phyloP scores from a whole-genome alignment of 495 filamentous ascomycete species.

The Aspergillus coremiiformis region DNA sequence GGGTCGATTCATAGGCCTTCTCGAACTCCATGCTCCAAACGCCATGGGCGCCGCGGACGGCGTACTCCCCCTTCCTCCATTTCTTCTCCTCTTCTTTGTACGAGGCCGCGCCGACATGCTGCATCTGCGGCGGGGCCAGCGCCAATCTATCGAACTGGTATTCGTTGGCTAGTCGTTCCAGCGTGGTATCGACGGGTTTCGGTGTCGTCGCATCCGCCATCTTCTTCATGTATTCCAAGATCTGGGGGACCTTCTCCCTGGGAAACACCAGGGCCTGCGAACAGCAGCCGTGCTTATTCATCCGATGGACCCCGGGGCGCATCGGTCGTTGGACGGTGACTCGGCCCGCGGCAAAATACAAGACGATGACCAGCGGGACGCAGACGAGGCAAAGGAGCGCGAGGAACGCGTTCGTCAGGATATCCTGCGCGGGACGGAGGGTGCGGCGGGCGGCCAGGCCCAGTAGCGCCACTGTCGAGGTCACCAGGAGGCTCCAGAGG shows the following conservation, averaged over 20 bases:
- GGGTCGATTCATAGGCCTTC: slow-evolving; percentile 9
- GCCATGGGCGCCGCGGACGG: slow-evolving; percentile 20
- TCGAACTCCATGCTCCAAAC: slow-evolving; percentile 29
- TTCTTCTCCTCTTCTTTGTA: slow-evolving; percentile 18
- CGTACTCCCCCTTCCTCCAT: slow-evolving; percentile 12
- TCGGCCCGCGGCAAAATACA: slow-evolving; percentile 34
- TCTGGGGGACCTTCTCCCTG: slow-evolving; percentile 15
- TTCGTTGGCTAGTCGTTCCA: slow-evolving; percentile 16
- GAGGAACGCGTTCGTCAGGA: slow-evolving; percentile 22
- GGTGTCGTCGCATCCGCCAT: slow-evolving; percentile 8
- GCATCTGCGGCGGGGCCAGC: slow-evolving; percentile 22
- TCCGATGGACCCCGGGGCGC: slow-evolving; percentile 23
- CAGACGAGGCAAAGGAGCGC: slow-evolving; percentile 20
- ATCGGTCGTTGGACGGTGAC: slow-evolving; percentile 28
- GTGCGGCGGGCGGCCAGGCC: slow-evolving; percentile 12
- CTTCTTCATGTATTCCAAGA: slow-evolving; percentile 16
- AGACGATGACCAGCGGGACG: slow-evolving; percentile 25
- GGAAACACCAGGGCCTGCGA: slow-evolving; percentile 32
- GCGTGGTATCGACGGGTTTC: slow-evolving; percentile 17
- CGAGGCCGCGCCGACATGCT: slow-evolving; percentile 25
- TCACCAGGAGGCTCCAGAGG: slow-evolving; percentile 21
- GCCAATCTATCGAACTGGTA: slow-evolving; percentile 16
- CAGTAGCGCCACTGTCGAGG: slow-evolving; percentile 14
- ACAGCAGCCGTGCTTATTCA: slow-evolving; percentile 33
- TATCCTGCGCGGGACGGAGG: slow-evolving; percentile 8